Evolutionary conservation across 768 basidiomycete species (phyloP).

Genomic region (Phlebiopsis flavidoalba): DNA sequence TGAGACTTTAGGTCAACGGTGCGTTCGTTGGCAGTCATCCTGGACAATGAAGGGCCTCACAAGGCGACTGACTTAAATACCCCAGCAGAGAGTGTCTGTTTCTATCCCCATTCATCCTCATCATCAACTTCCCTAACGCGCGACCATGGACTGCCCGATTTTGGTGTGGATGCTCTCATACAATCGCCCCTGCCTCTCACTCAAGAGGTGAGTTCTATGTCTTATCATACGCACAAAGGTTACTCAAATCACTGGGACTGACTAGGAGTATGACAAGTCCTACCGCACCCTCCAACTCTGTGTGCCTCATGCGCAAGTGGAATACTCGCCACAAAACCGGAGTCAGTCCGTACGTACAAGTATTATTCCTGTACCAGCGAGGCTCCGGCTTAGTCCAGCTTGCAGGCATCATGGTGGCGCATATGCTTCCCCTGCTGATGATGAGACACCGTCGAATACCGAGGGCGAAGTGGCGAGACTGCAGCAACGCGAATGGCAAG

Average conservation of each 20-base stretch:
- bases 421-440: slow-evolving; percentile 78
- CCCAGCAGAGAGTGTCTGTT: background rate
- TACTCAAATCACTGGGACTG: slow-evolving; percentile 8
- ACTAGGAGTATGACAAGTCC: slow-evolving; percentile 71
- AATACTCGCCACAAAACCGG: slow-evolving; percentile 51
- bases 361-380: background rate
- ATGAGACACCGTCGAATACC: slow-evolving; percentile 82
- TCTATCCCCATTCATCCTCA: background rate
- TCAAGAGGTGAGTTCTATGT: slow-evolving; percentile 39
- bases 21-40: background rate
- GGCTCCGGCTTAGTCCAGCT: background rate
- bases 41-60: background rate
- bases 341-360: slow-evolving; percentile 58
- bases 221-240: background rate
- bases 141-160: slow-evolving; percentile 53
- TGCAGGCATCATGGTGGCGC: slow-evolving; percentile 64
- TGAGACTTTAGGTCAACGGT: background rate
- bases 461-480: slow-evolving; percentile 67
- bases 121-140: background rate
- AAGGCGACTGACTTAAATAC: background rate
- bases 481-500: slow-evolving; percentile 56
- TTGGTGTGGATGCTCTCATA: slow-evolving; percentile 79
- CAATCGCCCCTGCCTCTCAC: slow-evolving; percentile 72
- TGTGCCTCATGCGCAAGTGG: slow-evolving; percentile 49
- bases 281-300: slow-evolving; percentile 56